phyloP scores from a whole-genome alignment of 768 basidiomycete species.

The Mycena metata region DNA sequence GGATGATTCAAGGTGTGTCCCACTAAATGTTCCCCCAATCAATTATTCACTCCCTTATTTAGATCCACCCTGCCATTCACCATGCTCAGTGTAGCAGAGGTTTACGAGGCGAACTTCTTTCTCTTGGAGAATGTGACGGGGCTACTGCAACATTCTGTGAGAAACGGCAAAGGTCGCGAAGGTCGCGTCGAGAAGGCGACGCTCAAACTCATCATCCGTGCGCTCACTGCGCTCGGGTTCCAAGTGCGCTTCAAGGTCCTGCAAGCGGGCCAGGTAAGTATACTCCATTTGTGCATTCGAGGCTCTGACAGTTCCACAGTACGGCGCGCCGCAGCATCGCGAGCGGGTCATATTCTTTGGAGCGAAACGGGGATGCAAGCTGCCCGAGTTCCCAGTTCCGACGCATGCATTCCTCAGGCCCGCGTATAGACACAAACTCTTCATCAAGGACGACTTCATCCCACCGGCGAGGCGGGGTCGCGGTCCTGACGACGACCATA shows the following conservation, averaged over 20 bases:
- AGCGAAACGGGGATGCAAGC: conserved; percentile 65
- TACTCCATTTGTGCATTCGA: no score
- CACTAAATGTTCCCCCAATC: conserved; percentile 3
- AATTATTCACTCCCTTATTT: conserved; percentile 10
- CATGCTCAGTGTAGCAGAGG: conserved; percentile 79
- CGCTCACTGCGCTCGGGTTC: conserved; percentile 74
- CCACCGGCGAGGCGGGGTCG: conserved; percentile 58
- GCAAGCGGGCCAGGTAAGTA: conserved; percentile 61
- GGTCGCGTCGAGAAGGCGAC: conserved; percentile 64
- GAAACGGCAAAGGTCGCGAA: conserved; percentile 49
- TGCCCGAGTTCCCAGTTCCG: conserved; percentile 77
- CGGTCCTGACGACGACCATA: conserved; percentile 50
- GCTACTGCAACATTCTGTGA: conserved; percentile 64
- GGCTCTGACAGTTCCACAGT: conserved; percentile 49
- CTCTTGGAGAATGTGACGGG: conserved; percentile 83
- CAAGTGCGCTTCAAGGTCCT: conserved; percentile 76
- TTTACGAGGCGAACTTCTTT: conserved; percentile 72
- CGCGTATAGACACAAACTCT: conserved; percentile 54
- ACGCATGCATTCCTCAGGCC: conserved; percentile 63
- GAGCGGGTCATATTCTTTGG: conserved; percentile 78
- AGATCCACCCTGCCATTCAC: conserved; percentile 77
- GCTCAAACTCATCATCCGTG: conserved; percentile 74
- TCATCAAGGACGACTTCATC: conserved; percentile 56
- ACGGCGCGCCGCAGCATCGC: conserved; percentile 80
- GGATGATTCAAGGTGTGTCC: conserved; percentile 69